Conservation (phyloP, 139 green algal species). For the Zygnema circumcarinatum region DNA sequence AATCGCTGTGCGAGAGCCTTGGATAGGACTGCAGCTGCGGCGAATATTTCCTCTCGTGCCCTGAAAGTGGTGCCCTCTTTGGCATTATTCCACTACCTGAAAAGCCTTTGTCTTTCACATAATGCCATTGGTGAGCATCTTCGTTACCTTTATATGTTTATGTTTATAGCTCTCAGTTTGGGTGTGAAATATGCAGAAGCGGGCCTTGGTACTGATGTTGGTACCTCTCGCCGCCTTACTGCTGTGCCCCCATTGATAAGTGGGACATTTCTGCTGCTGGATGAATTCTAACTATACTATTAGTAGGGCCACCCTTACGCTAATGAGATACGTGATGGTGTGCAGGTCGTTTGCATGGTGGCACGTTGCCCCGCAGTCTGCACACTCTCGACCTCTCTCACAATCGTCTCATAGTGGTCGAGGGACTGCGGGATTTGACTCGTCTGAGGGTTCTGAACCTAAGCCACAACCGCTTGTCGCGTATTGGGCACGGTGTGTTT, state of each 20-base stretch:
- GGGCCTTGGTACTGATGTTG: too few relatives aligned
- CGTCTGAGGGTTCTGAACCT: slow-evolving; percentile 57
- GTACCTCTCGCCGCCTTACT: not conserved
- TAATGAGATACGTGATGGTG: too few relatives aligned
- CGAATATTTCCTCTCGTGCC: slow-evolving; percentile 7
- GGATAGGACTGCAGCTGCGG: slow-evolving; percentile 8
- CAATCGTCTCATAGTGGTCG: slow-evolving; percentile 34
- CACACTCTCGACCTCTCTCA: slow-evolving; percentile 50
- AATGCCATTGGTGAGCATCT: slow-evolving; percentile 45
- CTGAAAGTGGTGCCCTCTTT: slow-evolving; percentile 34
- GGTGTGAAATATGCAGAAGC: too few relatives aligned
- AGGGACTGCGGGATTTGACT: slow-evolving; percentile 41
- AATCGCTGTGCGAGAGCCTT: not conserved
- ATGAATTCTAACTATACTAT: not conserved
- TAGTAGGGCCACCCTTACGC: not conserved
- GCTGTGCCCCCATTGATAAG: not conserved
- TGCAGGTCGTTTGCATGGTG: slow-evolving; percentile 13
- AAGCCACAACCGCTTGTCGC: slow-evolving; percentile 47
- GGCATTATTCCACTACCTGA: slow-evolving; percentile 27
- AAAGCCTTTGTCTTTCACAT: slow-evolving; percentile 48
- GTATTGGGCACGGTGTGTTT: slow-evolving; percentile 54
- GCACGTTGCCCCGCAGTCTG: slow-evolving; percentile 22
- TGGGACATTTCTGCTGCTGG: not conserved
- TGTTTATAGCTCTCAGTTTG: not conserved
- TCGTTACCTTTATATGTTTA: not conserved